phyloP scores from a whole-genome alignment of 805 yeast genomes.

The Yarrowia hollandica region DNA sequence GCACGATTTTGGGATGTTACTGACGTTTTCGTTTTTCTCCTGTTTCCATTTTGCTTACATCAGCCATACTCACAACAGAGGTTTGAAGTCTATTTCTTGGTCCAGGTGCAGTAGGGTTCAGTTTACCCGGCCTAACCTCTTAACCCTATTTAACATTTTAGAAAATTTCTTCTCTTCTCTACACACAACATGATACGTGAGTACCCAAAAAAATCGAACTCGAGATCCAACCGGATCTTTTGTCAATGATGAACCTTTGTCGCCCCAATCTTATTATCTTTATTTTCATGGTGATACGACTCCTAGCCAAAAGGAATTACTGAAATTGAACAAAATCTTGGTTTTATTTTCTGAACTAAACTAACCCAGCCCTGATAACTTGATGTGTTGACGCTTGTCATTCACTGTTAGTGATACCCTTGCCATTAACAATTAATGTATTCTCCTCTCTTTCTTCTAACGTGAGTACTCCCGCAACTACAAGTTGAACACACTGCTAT shows the following conservation, averaged over 20 bases:
- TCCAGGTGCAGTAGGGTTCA: conserved; percentile 14
- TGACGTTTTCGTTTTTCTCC: not conserved
- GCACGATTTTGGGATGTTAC: too few species aligned
- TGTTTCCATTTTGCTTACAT: not conserved
- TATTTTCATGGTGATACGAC: conserved; percentile 29
- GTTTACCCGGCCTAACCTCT: conserved; percentile 27
- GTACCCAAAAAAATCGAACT: not conserved
- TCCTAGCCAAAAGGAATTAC: conserved; percentile 26
- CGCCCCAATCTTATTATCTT: conserved; percentile 29
- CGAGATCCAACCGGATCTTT: not conserved
- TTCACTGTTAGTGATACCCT: conserved; percentile 12
- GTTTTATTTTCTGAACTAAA: not conserved
- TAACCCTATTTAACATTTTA: not conserved
- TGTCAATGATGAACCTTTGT: conserved; percentile 29
- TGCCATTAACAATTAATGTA: conserved; percentile 1
- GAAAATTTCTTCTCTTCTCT: not conserved
- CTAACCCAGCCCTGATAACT: conserved; percentile 11
- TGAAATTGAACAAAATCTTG: conserved; percentile 1
- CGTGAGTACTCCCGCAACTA: conserved; percentile 3
- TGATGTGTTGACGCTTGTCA: not conserved
- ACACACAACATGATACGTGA: conserved; percentile 13
- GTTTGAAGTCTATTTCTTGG: not conserved
- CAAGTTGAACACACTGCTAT: not conserved
- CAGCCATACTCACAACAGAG: conserved; percentile 16
- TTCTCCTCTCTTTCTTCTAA: not conserved